A percentile compares a stretch with the other conserved stretches of the same genome.
Conservation (phyloP, 805 yeast genomes). For the Lachancea nothofagi region DNA sequence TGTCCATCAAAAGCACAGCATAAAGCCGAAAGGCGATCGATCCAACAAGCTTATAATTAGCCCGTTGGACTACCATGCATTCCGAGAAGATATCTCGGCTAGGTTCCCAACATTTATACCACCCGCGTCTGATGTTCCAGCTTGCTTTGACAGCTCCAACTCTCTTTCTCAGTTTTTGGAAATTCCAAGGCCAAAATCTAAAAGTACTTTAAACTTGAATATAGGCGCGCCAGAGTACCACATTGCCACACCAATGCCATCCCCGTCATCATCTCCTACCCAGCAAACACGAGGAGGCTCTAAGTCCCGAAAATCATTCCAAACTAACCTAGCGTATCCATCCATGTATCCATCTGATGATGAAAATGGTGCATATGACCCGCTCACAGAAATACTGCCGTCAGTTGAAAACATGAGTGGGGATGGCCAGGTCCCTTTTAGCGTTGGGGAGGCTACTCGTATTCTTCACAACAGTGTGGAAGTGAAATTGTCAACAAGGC, state of each 20-base stretch:
- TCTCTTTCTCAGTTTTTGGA: slow-evolving; percentile 57
- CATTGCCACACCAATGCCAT: slow-evolving; percentile 83
- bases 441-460: slow-evolving; percentile 73
- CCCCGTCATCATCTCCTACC: slow-evolving; percentile 60
- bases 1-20: slow-evolving; percentile 38
- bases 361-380: slow-evolving; percentile 31
- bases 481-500: slow-evolving; percentile 61
- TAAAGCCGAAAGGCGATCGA: slow-evolving; percentile 10
- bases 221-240: slow-evolving; percentile 30
- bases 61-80: slow-evolving; percentile 80
- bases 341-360: slow-evolving; percentile 52
- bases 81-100: slow-evolving; percentile 64
- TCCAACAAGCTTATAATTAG: slow-evolving; percentile 47
- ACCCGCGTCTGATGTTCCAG: slow-evolving; percentile 44
- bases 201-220: slow-evolving; percentile 27
- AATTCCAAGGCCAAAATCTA: slow-evolving; percentile 46
- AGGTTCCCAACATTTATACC: slow-evolving; percentile 69
- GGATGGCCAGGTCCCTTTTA: slow-evolving; percentile 48
- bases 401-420: slow-evolving; percentile 1
- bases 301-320: slow-evolving; percentile 50
- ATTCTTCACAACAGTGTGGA: slow-evolving; percentile 57
- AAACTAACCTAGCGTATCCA: slow-evolving; percentile 63
- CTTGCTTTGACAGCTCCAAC: slow-evolving; percentile 42
- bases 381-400: slow-evolving; percentile 13
- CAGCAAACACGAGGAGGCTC: slow-evolving; percentile 20